Evolutionary conservation across 176 grass and related monocot genomes (phyloP), one percentile per base, ranked within the genome.

Genomic region (Cenchrus purpureus): DNA sequence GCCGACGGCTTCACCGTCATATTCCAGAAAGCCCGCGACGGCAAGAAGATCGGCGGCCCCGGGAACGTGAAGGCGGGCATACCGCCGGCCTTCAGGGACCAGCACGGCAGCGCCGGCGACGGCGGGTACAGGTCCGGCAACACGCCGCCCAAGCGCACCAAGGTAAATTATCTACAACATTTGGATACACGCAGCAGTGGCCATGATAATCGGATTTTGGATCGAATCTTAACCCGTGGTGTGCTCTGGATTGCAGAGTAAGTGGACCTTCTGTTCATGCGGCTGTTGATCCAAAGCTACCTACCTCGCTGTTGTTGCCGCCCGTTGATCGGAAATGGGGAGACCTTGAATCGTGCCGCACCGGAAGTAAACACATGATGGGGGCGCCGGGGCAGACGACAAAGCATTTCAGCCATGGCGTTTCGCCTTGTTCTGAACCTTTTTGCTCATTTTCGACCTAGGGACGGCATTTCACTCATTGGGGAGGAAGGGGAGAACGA

Each of bases 1-100:
- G 72, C 89, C 44, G 92, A 91, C 34, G 87, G 87, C 77, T 94
- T 94, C 82, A 94, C 89, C 81, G 89, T 94, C 76, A 89, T 94
- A 49, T 94, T 94, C 80, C 88, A 94, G 73, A 91, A 82, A 57
- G 89, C 92, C 56, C 86, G 84, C 63, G 87, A 94, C 57, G 81
- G 79, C 58, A 94, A 94, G 89, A 94, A 89, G 82, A 86, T 71
- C 76, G 19, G 62, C 80, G 81, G 81, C 53, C 85, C 76, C 15
- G 85, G 53, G 10, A 9, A 71, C 73, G 43, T 29, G 8, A 44
- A 22, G 7, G n/a, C 59, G 0, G 74, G 50, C 52, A 79, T 90
- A 10, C 80, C 85, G 22, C 80, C 85, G 76, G 80, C 85, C 12
- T 80, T 87, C 68, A 74, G 81, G 45, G 68, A 76, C 69, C 12